Percentiles rank a stretch among this genome's conserved stretches.
phyloP scores from a whole-genome alignment of 2,329 filamentous ascomycete genomes.

The Dactylella cylindrospora region DNA sequence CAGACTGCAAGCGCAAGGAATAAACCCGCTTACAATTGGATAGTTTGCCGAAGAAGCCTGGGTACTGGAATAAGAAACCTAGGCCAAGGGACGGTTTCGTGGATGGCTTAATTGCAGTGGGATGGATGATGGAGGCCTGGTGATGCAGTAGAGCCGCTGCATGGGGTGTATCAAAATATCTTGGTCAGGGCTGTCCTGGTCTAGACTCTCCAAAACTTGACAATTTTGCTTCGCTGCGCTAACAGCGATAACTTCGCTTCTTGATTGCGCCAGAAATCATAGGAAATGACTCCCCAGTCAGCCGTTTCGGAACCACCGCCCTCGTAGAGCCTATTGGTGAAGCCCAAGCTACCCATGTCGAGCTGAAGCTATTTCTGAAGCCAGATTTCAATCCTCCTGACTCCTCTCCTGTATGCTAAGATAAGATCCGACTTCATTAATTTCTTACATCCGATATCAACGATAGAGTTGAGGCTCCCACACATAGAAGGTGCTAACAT shows the following conservation, averaged over 20 bases:
- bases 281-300: slow-evolving; percentile 10
- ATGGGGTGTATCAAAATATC: slow-evolving; percentile 7
- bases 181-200: slow-evolving; percentile 2
- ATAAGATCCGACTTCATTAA: too few relatives aligned
- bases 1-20: slow-evolving; percentile 30
- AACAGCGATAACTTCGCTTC: slow-evolving; percentile 39
- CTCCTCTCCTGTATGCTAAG: too few relatives aligned
- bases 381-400: too few relatives aligned
- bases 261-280: slow-evolving; percentile 11
- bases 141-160: slow-evolving; percentile 39
- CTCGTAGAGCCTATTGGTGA: too few relatives aligned
- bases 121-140: neutral
- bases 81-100: slow-evolving; percentile 30
- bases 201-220: slow-evolving; percentile 24
- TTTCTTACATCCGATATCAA: too few relatives aligned
- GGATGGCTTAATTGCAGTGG: neutral
- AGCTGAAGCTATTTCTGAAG: slow-evolving; percentile 32
- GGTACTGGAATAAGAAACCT: too few relatives aligned
- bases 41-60: slow-evolving; percentile 19
- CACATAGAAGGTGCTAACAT: too few relatives aligned
- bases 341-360: slow-evolving; percentile 17
- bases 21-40: slow-evolving; percentile 20
- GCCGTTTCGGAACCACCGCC: slow-evolving; percentile 33
- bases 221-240: too few relatives aligned
- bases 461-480: too few relatives aligned